Evolutionary conservation across 805 yeast species (phyloP), one percentile per base, ranked within the genome.

Genomic region (Candida golubevii): DNA sequence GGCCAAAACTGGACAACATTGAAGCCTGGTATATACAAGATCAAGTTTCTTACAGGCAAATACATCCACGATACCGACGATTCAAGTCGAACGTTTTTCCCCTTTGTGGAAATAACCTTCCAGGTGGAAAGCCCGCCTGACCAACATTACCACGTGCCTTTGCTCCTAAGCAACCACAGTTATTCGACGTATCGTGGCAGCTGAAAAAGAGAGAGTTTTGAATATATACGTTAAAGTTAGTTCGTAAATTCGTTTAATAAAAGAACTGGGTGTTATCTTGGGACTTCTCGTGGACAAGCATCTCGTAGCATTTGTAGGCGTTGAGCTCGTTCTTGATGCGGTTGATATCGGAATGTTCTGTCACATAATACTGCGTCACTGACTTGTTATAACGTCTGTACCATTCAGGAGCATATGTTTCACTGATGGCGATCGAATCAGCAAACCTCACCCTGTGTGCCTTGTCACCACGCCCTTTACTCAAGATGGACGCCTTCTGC

Each of bases 171-270:
- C 36, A 88, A 88, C 59, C 88, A 84, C 65, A 84, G 96, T 30
- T 90, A 89, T 67, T 80, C 95, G 6, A 90, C 97, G 0, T 90
- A 90, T 67, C 76, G 97, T 45, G 98, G 98, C 1, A 80, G 86
- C 58, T 84, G 53, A 18, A 18, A 18, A 5, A 18, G 23, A 18
- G 23, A 18, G 23, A 3, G 3, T 18, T 18, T 3, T 3, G 23
- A 5, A 18, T 5, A 18, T 18, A 5, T 18, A 18, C 23, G 23
- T 18, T 18, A 5, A 18, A 18, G 23, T 18, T 18, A 18, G 23
- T 18, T 18, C 23, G 3, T 27, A 18, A 18, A 18, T 18, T 12
- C 13, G n/a, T 26, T 36, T 66, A 72, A 49, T 70, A 74, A 58
- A 82, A 83, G 59, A 76, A 82, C 56, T 85, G 91, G 7, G 91